Conservation (phyloP, 108 stramenopile species). For the Pseudonitzschia multiseries region DNA sequence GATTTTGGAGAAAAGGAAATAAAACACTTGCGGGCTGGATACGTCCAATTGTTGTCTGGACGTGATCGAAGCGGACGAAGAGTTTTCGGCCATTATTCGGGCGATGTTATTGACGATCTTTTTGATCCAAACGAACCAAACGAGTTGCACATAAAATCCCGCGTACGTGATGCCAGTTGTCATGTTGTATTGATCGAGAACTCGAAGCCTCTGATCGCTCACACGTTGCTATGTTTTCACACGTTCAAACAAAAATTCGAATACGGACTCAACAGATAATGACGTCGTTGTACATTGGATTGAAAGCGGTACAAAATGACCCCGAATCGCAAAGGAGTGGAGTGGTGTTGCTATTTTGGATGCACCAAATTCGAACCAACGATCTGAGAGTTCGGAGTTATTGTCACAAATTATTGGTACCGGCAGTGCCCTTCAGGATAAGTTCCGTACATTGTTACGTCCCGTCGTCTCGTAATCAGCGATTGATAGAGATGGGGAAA, state of each 20-base stretch:
- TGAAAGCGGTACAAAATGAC: not conserved
- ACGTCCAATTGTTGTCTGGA: not conserved
- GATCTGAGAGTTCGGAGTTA: not conserved
- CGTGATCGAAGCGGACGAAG: constrained; percentile 16
- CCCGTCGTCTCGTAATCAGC: not conserved
- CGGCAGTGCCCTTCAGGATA: not conserved
- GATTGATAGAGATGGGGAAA: not conserved
- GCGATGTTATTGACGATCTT: not conserved
- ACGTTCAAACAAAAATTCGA: not conserved
- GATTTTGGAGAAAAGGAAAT: not conserved
- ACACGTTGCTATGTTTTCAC: not conserved
- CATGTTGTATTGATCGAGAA: not conserved
- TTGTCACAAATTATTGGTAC: not conserved
- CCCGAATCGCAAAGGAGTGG: not conserved
- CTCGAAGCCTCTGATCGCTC: not conserved
- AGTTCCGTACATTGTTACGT: not conserved
- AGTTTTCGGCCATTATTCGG: constrained; percentile 2
- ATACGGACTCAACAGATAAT: not conserved
- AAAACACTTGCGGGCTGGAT: not conserved
- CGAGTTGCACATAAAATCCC: not conserved
- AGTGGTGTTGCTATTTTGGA: not conserved
- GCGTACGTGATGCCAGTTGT: not conserved
- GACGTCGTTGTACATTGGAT: not conserved
- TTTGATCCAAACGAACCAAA: no score
- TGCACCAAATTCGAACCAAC: not conserved